phyloP scores from a whole-genome alignment of 2,329 filamentous ascomycete genomes.

The Elsinoe perseae region DNA sequence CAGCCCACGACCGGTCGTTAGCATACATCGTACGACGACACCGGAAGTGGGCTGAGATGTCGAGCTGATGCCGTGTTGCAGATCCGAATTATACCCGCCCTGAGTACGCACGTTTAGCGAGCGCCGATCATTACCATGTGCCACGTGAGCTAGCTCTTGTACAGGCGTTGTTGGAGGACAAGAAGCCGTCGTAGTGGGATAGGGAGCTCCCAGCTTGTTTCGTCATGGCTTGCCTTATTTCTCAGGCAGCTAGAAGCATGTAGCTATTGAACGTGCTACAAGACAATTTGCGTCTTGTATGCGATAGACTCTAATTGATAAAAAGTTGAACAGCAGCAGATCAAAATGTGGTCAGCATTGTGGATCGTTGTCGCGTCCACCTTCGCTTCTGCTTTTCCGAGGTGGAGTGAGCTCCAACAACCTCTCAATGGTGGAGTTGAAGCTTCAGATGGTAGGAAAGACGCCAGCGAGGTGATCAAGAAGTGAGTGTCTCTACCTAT shows the following conservation, averaged over 20 bases:
- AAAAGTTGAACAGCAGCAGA: background rate
- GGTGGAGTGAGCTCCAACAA: background rate
- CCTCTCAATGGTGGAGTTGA: background rate
- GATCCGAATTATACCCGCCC: background rate
- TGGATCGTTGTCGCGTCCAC: background rate
- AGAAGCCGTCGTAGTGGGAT: too few relatives aligned
- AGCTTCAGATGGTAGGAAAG: background rate
- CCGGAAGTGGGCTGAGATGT: background rate
- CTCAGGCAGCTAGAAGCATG: background rate
- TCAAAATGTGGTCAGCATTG: background rate
- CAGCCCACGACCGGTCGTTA: background rate
- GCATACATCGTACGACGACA: background rate
- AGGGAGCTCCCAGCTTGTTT: background rate
- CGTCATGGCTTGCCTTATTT: background rate
- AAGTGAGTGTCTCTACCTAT: background rate
- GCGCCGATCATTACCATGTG: background rate
- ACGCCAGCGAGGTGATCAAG: background rate
- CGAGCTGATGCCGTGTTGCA: background rate
- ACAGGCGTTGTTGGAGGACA: background rate
- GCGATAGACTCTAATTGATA: background rate
- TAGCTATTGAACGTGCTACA: background rate
- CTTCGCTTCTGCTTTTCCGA: background rate
- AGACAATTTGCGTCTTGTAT: background rate
- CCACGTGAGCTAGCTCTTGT: background rate
- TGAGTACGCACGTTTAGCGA: background rate